Base-by-base conservation (phyloP, 257 asterid species). In the Rubia yunnanensis region DNA sequence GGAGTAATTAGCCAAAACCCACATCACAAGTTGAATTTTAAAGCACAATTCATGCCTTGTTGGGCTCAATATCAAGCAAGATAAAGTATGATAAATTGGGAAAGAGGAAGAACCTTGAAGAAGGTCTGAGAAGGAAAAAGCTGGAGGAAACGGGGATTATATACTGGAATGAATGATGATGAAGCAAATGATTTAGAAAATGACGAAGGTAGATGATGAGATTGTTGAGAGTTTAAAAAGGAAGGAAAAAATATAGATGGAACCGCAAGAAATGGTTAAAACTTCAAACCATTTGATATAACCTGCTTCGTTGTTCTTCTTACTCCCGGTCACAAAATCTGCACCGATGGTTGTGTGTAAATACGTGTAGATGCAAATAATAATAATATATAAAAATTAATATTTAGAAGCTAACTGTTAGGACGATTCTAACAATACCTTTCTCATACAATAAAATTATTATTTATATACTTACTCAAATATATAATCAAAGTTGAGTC, bases 161-260 rank as follows among this genome's bases (percentile, higher is more conserved):
- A 48, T 64, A 46, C 26, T 27, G 58, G 20, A 10, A 15, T 10
- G 58, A 22, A 44, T 14, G 24, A 50, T 50, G 27, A n/a, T 24
- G 56, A 62, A 3, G 56, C 28, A 63, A 63, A 11, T 61, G 11
- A 62, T 13, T 15, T 7, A 44, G 28, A 64, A 63, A 23, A 64
- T 44, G 58, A 64, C 57, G 23, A 64, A 64, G 6, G 30, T n/a
- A 27, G 57, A 63, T 63, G 56, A 63, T 63, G 38, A 39, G 26
- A 26, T 64, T 46, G 57, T 64, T n/a, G 30, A 64, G 41, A 46
- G 58, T 5, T 44, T 10, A 17, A 63, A 64, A 64, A 3, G 68
- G 39, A 24, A 17, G 39, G 11, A 26, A 44, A 46, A 24, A 64
- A 22, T 38, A 17, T 27, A 9, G 44, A 31, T 41, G 56, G 30